Percentiles rank a stretch among this genome's conserved stretches.
Evolutionary conservation across 202 grass and related monocot species (phyloP).

Genomic region (Zoysia matrella): DNA sequence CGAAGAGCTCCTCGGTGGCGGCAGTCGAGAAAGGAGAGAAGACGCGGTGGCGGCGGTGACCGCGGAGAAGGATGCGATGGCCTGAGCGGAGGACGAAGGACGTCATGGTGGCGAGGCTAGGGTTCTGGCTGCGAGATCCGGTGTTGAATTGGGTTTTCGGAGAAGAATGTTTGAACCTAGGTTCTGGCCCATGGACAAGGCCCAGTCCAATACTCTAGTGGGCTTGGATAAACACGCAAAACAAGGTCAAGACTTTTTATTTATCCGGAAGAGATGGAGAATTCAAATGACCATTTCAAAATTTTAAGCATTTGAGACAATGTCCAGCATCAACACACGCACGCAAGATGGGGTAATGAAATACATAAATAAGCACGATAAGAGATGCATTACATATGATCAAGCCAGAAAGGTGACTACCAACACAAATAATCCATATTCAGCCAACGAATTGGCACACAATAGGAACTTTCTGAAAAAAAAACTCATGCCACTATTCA

Average conservation of each 20-base stretch:
- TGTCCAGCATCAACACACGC: background rate
- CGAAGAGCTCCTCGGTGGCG: slow-evolving; percentile 51
- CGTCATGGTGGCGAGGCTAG: slow-evolving; percentile 51
- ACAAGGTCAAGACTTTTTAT: background rate
- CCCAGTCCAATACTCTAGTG: background rate
- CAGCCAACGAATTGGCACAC: background rate
- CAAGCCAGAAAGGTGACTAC: background rate
- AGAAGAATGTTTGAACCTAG: background rate
- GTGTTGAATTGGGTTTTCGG: slow-evolving; percentile 23
- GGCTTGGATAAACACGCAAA: background rate
- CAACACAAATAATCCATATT: background rate
- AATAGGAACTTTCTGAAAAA: background rate
- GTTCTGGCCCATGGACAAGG: background rate
- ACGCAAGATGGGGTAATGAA: background rate
- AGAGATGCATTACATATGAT: background rate
- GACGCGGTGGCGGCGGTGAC: slow-evolving; percentile 5
- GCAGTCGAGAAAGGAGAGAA: slow-evolving; percentile 43
- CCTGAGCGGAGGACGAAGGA: slow-evolving; percentile 63
- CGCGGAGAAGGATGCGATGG: slow-evolving; percentile 45
- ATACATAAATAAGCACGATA: background rate
- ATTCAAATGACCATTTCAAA: background rate
- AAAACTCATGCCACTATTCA: background rate
- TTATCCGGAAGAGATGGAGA: background rate
- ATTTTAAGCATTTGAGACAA: background rate
- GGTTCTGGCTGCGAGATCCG: slow-evolving; percentile 46